These are phyloP conservation scores for Acacia crassicarpa DNA, from an alignment of 306 rosid genomes.

Conservation along the genomic window DNA sequence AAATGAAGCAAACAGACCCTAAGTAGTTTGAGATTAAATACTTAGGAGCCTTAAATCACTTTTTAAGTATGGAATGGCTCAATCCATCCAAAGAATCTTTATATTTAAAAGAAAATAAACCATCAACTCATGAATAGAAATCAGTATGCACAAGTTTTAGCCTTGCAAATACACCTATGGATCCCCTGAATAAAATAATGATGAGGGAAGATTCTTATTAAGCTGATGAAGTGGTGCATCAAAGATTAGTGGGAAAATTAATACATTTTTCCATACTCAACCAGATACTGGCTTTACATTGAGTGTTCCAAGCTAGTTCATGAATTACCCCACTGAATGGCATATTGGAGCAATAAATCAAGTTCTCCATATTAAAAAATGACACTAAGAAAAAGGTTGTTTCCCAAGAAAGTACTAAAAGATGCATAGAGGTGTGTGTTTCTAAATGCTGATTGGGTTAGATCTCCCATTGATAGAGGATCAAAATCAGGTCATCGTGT, in stretches of 20 bases:
- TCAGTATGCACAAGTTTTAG: background rate
- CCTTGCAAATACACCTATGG: background rate
- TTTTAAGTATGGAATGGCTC: background rate
- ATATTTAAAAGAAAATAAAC: background rate
- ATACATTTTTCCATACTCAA: background rate
- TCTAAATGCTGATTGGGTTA: background rate
- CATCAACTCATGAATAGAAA: background rate
- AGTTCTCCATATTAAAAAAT: background rate
- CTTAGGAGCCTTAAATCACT: background rate
- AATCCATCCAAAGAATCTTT: background rate
- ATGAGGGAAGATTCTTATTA: background rate
- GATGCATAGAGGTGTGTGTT: background rate
- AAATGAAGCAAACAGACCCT: background rate
- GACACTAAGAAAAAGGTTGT: background rate
- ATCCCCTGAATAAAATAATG: background rate
- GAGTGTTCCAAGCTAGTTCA: background rate
- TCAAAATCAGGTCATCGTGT: background rate
- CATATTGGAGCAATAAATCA: background rate
- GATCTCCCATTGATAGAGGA: background rate
- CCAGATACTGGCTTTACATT: background rate
- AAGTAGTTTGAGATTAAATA: background rate
- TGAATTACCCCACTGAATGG: background rate
- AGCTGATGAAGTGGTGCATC: background rate
- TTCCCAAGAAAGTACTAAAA: background rate
- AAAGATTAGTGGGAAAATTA: background rate